Evolutionary conservation across 176 grass and related monocot genomes (phyloP), one percentile per base, ranked within the genome.

Genomic region (Saccharum spontaneum): DNA sequence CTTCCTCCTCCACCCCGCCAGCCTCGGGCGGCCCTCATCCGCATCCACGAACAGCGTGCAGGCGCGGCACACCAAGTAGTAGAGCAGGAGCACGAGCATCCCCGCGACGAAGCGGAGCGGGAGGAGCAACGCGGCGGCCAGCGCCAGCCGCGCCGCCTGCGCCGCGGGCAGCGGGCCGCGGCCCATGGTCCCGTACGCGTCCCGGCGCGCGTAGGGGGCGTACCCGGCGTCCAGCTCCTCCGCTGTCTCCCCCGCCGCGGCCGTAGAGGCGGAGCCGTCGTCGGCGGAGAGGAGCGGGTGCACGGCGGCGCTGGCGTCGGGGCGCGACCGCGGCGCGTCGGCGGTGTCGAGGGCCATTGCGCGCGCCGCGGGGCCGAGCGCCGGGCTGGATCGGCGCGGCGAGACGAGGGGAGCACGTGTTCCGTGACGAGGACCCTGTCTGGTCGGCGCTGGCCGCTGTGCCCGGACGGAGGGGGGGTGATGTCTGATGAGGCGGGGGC

Each of bases 141-240:
- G n/a, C 28, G 55, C 86, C 9, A 94, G 66, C 5, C 80, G 49
- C 39, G 57, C 31, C 76, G 77, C 87, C 87, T 93, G 71, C 75
- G 64, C 16, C 38, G 50, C 11, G 1, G 82, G 17, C 17, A 92
- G 50, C 71, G 73, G 44, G 23, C 91, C 96, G 4, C 85, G 82
- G 20, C 96, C 96, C 96, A 98, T 98, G 57, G 78, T 44, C 33
- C 96, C 96, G 83, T 95, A 98, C 11, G 79, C 78, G 67, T 98
- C 96, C 48, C 76, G 82, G 2, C 95, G 89, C 48, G 80, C 93
- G 73, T 89, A 98, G 0, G 95, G 87, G 11, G 93, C 96, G 86
- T 88, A 98, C 87, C 73, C 92, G 63, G 67, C 71, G 48, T 98
- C 89, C 69, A 98, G 87, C 28, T 98, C 91, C 83, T 87, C 86